Evolutionary conservation across 352 stramenopile genomes (phyloP).

Genomic region (Globisporangium irregulare): DNA sequence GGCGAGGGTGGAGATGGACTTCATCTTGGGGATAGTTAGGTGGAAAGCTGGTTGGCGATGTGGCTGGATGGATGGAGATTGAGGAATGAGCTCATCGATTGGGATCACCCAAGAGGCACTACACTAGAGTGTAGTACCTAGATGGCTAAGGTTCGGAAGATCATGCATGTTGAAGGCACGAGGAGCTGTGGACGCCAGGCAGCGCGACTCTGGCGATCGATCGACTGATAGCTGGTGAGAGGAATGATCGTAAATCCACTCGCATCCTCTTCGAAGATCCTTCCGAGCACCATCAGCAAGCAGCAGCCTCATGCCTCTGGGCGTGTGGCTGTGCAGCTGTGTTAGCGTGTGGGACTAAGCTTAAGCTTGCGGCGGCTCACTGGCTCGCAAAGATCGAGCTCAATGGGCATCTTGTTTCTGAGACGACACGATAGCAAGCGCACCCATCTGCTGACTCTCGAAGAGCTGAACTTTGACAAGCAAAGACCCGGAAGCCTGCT

Average conservation of each 20-base stretch:
- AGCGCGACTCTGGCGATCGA: slow-evolving; percentile 6
- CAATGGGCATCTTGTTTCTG: slow-evolving; percentile 7
- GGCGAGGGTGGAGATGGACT: slow-evolving; percentile 24
- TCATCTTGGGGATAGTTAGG: slow-evolving; percentile 21
- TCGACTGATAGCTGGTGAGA: slow-evolving; percentile 1
- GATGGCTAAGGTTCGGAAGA: neutral
- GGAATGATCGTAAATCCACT: neutral
- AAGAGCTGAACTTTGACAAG: neutral
- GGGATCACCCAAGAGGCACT: neutral
- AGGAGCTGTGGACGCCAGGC: neutral
- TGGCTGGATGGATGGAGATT: slow-evolving; percentile 25
- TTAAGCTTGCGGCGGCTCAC: neutral
- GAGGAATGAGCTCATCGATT: slow-evolving; percentile 23
- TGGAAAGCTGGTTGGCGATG: slow-evolving; percentile 5
- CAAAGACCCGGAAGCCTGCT: neutral
- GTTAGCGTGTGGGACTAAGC: neutral
- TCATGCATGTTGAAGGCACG: neutral
- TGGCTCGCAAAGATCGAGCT: neutral
- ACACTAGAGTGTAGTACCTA: neutral
- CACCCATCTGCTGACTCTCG: slow-evolving; percentile 12
- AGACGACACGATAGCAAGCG: slow-evolving; percentile 8
- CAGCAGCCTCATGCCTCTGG: neutral
- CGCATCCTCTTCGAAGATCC: slow-evolving; percentile 2
- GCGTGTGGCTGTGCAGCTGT: neutral
- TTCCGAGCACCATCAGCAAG: slow-evolving; percentile 1